phyloP scores from a whole-genome alignment of 202 grass and related monocot genomes.

The Panicum virgatum region DNA sequence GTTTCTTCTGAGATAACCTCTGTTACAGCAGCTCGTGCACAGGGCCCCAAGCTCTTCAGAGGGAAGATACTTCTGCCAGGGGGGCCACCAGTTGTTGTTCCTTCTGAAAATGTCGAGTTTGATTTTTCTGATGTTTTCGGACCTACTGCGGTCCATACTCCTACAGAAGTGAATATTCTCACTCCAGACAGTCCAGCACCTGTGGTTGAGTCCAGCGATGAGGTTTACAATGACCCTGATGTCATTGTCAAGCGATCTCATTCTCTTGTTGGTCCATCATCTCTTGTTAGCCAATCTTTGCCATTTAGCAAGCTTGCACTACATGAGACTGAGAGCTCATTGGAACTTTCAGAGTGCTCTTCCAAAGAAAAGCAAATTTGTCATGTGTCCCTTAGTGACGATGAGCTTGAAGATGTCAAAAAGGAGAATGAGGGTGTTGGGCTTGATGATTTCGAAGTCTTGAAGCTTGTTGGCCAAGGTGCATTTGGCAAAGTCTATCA shows the following conservation, averaged over 20 bases:
- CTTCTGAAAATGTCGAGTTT: constrained; percentile 81
- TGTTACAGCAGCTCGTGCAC: constrained; percentile 44
- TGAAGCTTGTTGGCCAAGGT: constrained; percentile 96
- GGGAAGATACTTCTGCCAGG: constrained; percentile 80
- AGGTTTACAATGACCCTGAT: constrained; percentile 71
- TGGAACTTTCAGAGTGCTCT: constrained; percentile 67
- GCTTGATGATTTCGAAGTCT: constrained; percentile 84
- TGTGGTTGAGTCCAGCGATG: constrained; percentile 54
- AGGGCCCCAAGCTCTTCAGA: constrained; percentile 53
- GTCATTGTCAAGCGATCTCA: constrained; percentile 86
- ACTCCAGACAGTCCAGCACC: constrained; percentile 56
- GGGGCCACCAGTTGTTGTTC: constrained; percentile 73
- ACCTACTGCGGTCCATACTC: constrained; percentile 59
- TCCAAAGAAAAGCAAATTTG: constrained; percentile 50
- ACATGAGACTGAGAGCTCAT: constrained; percentile 56
- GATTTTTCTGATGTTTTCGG: constrained; percentile 98
- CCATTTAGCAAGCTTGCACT: constrained; percentile 75
- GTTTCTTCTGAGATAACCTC: constrained; percentile 69
- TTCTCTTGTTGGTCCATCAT: constrained; percentile 85
- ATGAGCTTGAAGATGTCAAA: constrained; percentile 41
- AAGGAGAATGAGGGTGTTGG: constrained; percentile 71
- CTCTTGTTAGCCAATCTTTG: constrained; percentile 70
- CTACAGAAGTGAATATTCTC: constrained; percentile 46
- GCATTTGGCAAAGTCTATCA: constrained; percentile 99
- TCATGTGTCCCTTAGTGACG: constrained; percentile 38